Conservation (phyloP, 2,329 filamentous ascomycete species). For the Dryadomyces quercus-mongolicae region DNA sequence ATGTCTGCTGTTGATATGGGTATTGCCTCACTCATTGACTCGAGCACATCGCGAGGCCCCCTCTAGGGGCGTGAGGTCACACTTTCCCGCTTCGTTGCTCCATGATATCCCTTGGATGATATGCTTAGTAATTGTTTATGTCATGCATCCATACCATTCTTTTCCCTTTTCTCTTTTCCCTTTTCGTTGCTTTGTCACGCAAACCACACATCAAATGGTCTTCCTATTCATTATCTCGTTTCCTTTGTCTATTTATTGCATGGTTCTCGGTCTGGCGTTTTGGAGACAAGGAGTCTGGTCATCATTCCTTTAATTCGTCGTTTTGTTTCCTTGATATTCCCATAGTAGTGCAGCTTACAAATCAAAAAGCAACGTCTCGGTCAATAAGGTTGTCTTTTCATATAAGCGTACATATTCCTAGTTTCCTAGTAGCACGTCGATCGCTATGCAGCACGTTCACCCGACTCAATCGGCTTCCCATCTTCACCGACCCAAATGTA, state of each 20-base stretch:
- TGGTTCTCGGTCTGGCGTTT: too few relatives aligned
- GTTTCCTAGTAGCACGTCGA: neutral
- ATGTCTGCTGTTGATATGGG: conserved; percentile 46
- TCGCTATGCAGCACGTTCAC: neutral
- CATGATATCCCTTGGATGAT: neutral
- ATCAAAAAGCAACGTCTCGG: neutral
- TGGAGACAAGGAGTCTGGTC: too few relatives aligned
- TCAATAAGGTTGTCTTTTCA: neutral
- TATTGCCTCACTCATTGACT: conserved; percentile 47
- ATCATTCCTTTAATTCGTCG: too few relatives aligned
- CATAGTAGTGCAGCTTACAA: neutral
- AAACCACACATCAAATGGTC: neutral
- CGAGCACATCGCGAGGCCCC: conserved; percentile 18
- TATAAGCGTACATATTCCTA: neutral
- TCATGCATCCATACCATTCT: neutral
- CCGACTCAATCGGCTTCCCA: neutral
- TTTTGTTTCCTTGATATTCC: too few relatives aligned
- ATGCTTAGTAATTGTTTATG: neutral
- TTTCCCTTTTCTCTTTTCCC: neutral
- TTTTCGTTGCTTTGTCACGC: neutral
- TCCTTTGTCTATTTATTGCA: neutral
- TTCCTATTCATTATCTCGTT: neutral
- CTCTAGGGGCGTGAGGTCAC: conserved; percentile 4
- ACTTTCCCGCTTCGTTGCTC: neutral
- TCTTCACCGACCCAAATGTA: conserved; percentile 2